Percentiles rank a stretch among this genome's conserved stretches.
These are phyloP conservation scores for Populus hybrid DNA, from an alignment of 441 rosid species.

Conservation along the genomic window DNA sequence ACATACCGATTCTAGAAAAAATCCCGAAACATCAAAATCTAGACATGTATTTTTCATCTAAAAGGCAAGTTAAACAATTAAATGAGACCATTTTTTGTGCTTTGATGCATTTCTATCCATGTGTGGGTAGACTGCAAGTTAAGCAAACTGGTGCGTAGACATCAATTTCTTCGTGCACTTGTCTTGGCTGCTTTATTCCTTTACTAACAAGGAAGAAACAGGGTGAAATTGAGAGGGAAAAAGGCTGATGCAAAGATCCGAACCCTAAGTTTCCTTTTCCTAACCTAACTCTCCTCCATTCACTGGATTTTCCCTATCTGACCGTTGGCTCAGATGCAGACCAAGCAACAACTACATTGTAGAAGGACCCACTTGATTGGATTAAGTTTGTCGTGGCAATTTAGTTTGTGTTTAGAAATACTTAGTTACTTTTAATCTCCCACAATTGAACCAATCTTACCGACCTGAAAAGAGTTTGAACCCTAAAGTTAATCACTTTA, in stretches of 20 bases:
- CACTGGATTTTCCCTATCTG: constrained; percentile 35
- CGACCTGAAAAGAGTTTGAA: constrained; percentile 20
- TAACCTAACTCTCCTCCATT: constrained; percentile 46
- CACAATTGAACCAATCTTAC: constrained; percentile 24
- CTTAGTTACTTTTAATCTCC: constrained; percentile 10
- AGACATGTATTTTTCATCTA: constrained; percentile 13
- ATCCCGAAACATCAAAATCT: neutral
- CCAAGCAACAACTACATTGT: constrained; percentile 29
- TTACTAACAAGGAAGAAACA: constrained; percentile 34
- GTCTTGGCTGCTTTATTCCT: constrained; percentile 39
- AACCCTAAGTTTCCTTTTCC: constrained; percentile 45
- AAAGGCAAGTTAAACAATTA: neutral
- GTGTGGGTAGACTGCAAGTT: constrained; percentile 48
- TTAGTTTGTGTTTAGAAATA: neutral
- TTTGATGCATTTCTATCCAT: constrained; percentile 16
- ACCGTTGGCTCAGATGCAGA: constrained; percentile 52
- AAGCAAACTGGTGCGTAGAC: constrained; percentile 36
- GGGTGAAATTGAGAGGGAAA: neutral
- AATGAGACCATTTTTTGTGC: constrained; percentile 1
- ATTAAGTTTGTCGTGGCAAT: neutral
- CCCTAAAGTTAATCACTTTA: neutral
- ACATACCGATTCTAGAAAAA: neutral
- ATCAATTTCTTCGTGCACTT: constrained; percentile 25
- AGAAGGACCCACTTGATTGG: constrained; percentile 20
- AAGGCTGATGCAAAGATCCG: constrained; percentile 31